Evolutionary conservation across 2,329 filamentous ascomycete species (phyloP), one percentile per base, ranked within the genome.

Genomic region (Colletotrichum siamense): DNA sequence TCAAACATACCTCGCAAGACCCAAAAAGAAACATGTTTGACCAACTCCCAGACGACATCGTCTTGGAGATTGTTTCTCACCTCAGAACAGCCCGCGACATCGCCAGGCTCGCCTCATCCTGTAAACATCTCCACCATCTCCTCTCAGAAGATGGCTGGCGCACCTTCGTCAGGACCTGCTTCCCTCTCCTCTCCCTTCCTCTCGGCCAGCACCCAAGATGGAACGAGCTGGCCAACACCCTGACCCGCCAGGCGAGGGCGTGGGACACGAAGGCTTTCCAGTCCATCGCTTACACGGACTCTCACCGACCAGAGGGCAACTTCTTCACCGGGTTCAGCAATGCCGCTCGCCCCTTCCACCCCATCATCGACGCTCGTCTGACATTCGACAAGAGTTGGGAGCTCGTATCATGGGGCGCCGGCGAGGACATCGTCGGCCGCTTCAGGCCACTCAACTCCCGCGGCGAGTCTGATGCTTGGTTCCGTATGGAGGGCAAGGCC

Each of bases 241-340:
- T 90, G 59, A 90, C 90, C 1, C 88, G 87, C 77, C 86, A 91
- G 70, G 86, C 88, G 32, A 85, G 89, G 8, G 89, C 87, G 78
- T 91, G 90, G 90, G 89, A 91, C 65, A 86, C 85, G 68, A 86
- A 88, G 24, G 83, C 84, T 18, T 85, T 91, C 67, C 71, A 63
- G 28, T 32, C 75, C 28, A 57, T 78, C 18, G 79, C 78, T 8
- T 79, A 76, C 34, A 76, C 66, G 65, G 83, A 84, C 65, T 80
- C 85, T 16, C 81, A 78, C 59, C 76, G 81, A 32, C 68, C 72
- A 49, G 79, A 79, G 36, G 62, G 76, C 1, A 78, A 67, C 26
- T 75, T 73, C 66, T 77, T 77, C 65, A 70, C 66, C 9, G 75
- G 71, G 8, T 71, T 32, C 72, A 64, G 22, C 55, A 72, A 72